These are phyloP conservation scores for Croton laevigatus DNA, from an alignment of 441 rosid genomes.

Conservation along the genomic window DNA sequence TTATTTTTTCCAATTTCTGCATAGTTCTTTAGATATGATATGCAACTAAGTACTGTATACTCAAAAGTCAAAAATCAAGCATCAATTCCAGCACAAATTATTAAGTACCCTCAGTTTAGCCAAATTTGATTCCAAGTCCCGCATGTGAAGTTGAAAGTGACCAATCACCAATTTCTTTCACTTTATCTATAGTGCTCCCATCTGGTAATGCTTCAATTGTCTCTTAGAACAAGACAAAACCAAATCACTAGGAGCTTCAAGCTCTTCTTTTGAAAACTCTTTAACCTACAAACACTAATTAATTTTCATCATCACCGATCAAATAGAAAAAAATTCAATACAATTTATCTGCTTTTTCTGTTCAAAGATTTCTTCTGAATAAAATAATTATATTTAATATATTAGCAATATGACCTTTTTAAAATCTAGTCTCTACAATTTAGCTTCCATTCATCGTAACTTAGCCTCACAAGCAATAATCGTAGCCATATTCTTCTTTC, in stretches of 20 bases:
- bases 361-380: not conserved
- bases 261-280: conserved; percentile 78
- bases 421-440: conserved; percentile 80
- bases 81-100: conserved; percentile 5
- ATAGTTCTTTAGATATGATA: too few species aligned
- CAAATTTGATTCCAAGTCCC: conserved; percentile 81
- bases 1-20: too few species aligned
- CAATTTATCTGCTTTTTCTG: not conserved
- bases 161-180: conserved; percentile 50
- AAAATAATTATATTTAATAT: not conserved
- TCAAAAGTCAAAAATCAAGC: not conserved
- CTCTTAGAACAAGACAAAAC: conserved; percentile 73
- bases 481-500: conserved; percentile 69
- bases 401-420: conserved; percentile 52
- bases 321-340: not conserved
- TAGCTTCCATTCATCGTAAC: conserved; percentile 86
- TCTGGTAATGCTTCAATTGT: conserved; percentile 80
- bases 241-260: conserved; percentile 77
- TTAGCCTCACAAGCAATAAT: conserved; percentile 84
- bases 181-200: conserved; percentile 65
- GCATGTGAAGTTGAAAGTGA: conserved; percentile 67
- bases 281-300: conserved; percentile 47
- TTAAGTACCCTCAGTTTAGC: conserved; percentile 57
- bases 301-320: not conserved
- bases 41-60: too few species aligned